phyloP scores from a whole-genome alignment of 2,329 filamentous ascomycete species.

The Nemania abortiva region DNA sequence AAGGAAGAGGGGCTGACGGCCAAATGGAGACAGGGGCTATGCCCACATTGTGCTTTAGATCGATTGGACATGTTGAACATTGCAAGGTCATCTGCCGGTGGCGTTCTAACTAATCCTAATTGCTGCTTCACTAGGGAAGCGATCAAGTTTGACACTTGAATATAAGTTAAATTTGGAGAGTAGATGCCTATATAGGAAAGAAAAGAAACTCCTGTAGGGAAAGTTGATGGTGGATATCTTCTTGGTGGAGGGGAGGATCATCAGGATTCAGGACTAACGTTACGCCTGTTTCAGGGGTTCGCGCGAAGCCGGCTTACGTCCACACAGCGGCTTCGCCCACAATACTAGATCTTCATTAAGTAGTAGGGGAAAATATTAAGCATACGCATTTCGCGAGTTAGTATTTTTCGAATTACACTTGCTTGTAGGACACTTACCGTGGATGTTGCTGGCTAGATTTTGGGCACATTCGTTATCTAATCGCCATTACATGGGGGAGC shows the following conservation, averaged over 20 bases:
- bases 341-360: too few species aligned
- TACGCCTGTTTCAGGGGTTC: constrained; percentile 10
- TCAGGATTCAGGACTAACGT: constrained; percentile 16
- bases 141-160: constrained; percentile 7
- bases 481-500: too few species aligned
- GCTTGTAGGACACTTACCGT: too few species aligned
- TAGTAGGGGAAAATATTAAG: too few species aligned
- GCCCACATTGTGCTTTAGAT: background rate
- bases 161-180: constrained; percentile 10
- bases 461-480: too few species aligned
- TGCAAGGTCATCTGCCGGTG: background rate
- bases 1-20: background rate
- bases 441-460: too few species aligned
- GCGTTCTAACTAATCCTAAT: constrained; percentile 9
- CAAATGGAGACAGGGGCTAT: constrained; percentile 7
- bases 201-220: constrained; percentile 22
- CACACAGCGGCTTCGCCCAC: too few species aligned
- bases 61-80: background rate
- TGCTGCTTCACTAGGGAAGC: constrained; percentile 11
- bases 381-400: too few species aligned
- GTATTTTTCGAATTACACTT: too few species aligned
- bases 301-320: too few species aligned
- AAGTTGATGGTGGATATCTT: constrained; percentile 11
- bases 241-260: constrained; percentile 21
- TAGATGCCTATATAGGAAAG: constrained; percentile 27